Evolutionary conservation across 345 rosid genomes (phyloP).

Genomic region (Zanthoxylum bungeanum): DNA sequence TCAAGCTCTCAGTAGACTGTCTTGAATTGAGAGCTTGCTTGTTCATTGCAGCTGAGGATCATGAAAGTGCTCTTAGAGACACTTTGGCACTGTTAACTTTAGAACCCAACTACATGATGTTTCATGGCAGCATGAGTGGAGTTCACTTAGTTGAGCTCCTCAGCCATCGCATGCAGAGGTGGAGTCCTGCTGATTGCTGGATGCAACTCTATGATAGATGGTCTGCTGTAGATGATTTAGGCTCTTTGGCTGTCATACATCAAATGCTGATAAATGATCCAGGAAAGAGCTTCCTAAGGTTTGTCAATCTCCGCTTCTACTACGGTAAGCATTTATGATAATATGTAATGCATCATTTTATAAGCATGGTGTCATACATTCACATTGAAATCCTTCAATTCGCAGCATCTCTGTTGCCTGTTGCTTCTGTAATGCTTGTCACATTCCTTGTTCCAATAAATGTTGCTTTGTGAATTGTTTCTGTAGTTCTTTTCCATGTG

Average conservation of each 20-base stretch:
- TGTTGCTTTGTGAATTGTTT: not conserved
- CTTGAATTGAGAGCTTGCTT: slow-evolving; percentile 90
- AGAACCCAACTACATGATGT: slow-evolving; percentile 66
- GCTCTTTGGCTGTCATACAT: slow-evolving; percentile 80
- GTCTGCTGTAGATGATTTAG: slow-evolving; percentile 95
- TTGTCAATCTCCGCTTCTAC: slow-evolving; percentile 89
- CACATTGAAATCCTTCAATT: not conserved
- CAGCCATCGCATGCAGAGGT: slow-evolving; percentile 33
- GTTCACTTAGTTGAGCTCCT: slow-evolving; percentile 58
- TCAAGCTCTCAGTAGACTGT: slow-evolving; percentile 71
- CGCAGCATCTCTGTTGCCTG: not conserved
- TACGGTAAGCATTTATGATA: slow-evolving; percentile 50
- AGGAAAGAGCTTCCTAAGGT: slow-evolving; percentile 63
- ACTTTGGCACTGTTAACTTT: slow-evolving; percentile 61
- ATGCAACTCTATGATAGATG: slow-evolving; percentile 81
- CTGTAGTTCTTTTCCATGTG: not conserved
- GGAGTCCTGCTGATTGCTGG: slow-evolving; percentile 84
- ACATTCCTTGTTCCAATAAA: no score
- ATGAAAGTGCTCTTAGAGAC: slow-evolving; percentile 70
- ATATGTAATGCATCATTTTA: slow-evolving; percentile 8
- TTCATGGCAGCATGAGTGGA: slow-evolving; percentile 53
- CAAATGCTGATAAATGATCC: slow-evolving; percentile 87
- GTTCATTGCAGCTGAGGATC: slow-evolving; percentile 65
- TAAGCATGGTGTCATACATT: not conserved
- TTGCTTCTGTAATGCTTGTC: not conserved